These are phyloP conservation scores for Pyricularia pennisetigena DNA, from an alignment of 2,329 filamentous ascomycete species.

Conservation along the genomic window DNA sequence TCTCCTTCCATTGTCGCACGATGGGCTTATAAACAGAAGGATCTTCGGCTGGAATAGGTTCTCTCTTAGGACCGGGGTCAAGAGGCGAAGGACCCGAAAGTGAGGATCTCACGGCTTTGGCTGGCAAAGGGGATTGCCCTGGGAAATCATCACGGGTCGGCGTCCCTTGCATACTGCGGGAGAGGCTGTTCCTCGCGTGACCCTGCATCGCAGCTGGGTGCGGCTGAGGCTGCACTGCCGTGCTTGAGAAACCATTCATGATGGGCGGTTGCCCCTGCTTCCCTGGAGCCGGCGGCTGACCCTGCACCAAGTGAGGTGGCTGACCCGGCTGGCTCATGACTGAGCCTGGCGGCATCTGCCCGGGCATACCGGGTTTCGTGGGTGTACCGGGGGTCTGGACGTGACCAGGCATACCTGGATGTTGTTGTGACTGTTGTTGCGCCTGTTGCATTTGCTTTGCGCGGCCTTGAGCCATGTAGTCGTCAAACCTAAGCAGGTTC, in stretches of 20 bases:
- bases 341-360: conserved; percentile 27
- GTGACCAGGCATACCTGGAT: conserved; percentile 27
- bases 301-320: conserved; percentile 25
- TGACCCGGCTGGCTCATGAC: conserved; percentile 28
- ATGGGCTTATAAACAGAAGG: not conserved
- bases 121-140: conserved; percentile 33
- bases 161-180: conserved; percentile 38
- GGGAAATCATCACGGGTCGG: conserved; percentile 29
- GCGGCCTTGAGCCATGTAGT: conserved; percentile 48
- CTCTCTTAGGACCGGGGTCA: conserved; percentile 19
- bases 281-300: conserved; percentile 27
- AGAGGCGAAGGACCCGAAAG: conserved; percentile 18
- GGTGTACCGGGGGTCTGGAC: conserved; percentile 24
- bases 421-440: conserved; percentile 23
- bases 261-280: conserved; percentile 36
- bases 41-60: conserved; percentile 12
- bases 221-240: conserved; percentile 33
- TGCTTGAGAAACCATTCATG: conserved; percentile 39
- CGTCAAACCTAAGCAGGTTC: conserved; percentile 70
- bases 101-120: conserved; percentile 18
- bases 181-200: conserved; percentile 40
- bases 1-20: not conserved
- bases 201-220: conserved; percentile 29
- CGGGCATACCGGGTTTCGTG: conserved; percentile 31
- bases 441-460: conserved; percentile 43